These are phyloP conservation scores for Clohesyomyces aquaticus DNA, from an alignment of 495 filamentous ascomycete genomes.

Conservation along the genomic window DNA sequence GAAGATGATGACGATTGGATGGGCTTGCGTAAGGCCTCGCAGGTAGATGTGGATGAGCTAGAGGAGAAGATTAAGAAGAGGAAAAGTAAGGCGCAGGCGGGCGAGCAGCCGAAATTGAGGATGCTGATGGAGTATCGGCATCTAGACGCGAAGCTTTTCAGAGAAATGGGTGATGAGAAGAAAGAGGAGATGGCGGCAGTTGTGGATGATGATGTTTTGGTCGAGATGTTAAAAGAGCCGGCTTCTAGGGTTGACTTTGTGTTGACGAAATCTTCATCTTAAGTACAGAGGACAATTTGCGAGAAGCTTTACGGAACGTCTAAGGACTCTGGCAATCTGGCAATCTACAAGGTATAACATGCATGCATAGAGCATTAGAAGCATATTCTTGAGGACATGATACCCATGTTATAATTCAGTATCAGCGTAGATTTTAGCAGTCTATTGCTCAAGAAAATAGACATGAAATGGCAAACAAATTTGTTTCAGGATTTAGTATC, in stretches of 20 bases:
- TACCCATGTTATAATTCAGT: background rate
- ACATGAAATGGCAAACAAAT: too few relatives aligned
- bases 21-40: constrained; percentile 59
- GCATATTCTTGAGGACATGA: background rate
- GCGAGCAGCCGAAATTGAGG: constrained; percentile 65
- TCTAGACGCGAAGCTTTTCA: constrained; percentile 56
- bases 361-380: background rate
- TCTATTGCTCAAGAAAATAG: too few relatives aligned
- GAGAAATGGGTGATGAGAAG: constrained; percentile 43
- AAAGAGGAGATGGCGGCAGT: constrained; percentile 44
- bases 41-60: constrained; percentile 66
- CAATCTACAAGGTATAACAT: background rate
- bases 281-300: background rate
- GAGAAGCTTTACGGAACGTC: background rate
- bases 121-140: constrained; percentile 70
- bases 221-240: constrained; percentile 63
- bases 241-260: constrained; percentile 66
- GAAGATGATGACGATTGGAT: constrained; percentile 50
- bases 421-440: background rate
- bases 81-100: constrained; percentile 52
- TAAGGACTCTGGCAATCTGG: background rate
- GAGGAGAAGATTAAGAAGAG: constrained; percentile 54
- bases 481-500: too few relatives aligned
- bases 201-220: constrained; percentile 66
- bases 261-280: constrained; percentile 62